Percentiles rank a stretch among this genome's conserved stretches.
phyloP scores from a whole-genome alignment of 129 eudicot species.

The Pittosporum tobira region DNA sequence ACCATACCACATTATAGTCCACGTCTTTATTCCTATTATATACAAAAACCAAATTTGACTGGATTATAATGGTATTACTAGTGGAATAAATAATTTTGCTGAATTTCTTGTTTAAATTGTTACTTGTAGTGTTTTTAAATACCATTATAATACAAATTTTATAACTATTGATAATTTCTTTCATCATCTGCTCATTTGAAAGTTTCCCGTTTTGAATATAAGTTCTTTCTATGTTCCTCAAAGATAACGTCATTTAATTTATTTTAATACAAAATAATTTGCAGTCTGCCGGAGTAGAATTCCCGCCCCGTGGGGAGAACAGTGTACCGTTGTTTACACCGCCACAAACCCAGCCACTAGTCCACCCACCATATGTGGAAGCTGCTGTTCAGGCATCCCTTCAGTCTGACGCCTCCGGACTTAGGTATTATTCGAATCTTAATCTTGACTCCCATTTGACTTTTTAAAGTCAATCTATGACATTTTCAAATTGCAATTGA shows the following conservation, averaged over 20 bases:
- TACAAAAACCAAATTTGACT: not conserved
- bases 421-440: slow-evolving; percentile 35
- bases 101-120: not conserved
- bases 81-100: not conserved
- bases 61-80: too few species aligned
- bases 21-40: too few species aligned
- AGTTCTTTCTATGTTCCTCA: slow-evolving; percentile 62
- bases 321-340: slow-evolving; percentile 83
- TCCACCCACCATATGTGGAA: slow-evolving; percentile 54
- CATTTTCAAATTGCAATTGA: too few species aligned
- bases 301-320: slow-evolving; percentile 86
- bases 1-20: not conserved
- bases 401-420: slow-evolving; percentile 62
- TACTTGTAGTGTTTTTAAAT: not conserved
- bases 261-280: slow-evolving; percentile 4
- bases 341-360: slow-evolving; percentile 72
- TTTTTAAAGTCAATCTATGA: too few species aligned
- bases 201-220: not conserved
- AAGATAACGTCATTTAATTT: slow-evolving; percentile 12
- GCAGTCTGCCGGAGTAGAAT: slow-evolving; percentile 85
- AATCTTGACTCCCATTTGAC: not conserved
- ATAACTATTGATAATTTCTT: not conserved
- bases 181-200: not conserved
- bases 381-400: slow-evolving; percentile 88
- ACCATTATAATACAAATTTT: not conserved